Conservation (phyloP, 83 land plant genomes). For the Diphasiastrum complanatum region DNA sequence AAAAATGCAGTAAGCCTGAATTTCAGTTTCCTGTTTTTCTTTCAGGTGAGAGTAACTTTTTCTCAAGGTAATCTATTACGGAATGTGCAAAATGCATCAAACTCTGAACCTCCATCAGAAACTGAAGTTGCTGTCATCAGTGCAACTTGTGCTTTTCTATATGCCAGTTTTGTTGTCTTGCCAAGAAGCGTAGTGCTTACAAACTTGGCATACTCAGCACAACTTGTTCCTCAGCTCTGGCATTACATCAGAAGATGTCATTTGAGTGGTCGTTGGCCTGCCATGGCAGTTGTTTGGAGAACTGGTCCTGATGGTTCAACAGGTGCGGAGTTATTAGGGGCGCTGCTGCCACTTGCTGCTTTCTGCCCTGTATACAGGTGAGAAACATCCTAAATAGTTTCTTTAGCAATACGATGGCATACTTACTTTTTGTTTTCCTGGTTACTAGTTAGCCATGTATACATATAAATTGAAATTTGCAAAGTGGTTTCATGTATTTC, state of each 20-base stretch:
- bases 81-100: neutral
- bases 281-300: slow-evolving; percentile 30
- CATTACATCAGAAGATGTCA: slow-evolving; percentile 66
- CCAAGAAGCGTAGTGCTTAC: slow-evolving; percentile 54
- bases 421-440: neutral
- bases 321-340: slow-evolving; percentile 53
- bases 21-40: slow-evolving; percentile 11
- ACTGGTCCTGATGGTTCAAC: neutral
- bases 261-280: slow-evolving; percentile 56
- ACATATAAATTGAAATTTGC: no score
- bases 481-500: no score
- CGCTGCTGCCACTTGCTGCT: slow-evolving; percentile 79
- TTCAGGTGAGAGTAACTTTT: slow-evolving; percentile 54
- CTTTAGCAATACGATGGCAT: neutral
- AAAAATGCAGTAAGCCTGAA: neutral
- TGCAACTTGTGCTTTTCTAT: slow-evolving; percentile 74
- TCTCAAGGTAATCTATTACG: no score
- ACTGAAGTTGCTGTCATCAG: slow-evolving; percentile 50
- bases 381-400: slow-evolving; percentile 18
- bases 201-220: slow-evolving; percentile 73
- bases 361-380: slow-evolving; percentile 96
- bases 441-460: no score
- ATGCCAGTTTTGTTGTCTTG: slow-evolving; percentile 49
- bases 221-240: slow-evolving; percentile 82
- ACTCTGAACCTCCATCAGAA: slow-evolving; percentile 28